Percentiles rank a stretch among this genome's conserved stretches.
These are phyloP conservation scores for Penicillium goetzii DNA, from an alignment of 495 filamentous ascomycete genomes.

Conservation along the genomic window DNA sequence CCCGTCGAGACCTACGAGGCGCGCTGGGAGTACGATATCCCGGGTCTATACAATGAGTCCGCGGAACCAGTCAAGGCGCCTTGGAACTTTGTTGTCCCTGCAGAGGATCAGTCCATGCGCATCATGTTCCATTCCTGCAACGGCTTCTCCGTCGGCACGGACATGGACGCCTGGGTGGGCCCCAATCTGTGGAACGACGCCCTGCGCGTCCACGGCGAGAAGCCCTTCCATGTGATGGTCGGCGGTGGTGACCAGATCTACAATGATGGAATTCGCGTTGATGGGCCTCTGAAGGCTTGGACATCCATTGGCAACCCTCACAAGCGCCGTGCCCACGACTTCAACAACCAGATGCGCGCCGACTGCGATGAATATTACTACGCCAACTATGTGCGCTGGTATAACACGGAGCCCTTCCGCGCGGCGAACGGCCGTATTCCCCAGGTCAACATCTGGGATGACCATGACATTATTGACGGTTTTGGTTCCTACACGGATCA, in stretches of 20 bases:
- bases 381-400: slow-evolving; percentile 89
- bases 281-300: slow-evolving; percentile 79
- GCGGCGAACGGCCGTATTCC: slow-evolving; percentile 84
- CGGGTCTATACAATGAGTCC: slow-evolving; percentile 43
- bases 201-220: slow-evolving; percentile 64
- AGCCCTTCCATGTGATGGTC: slow-evolving; percentile 93
- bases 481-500: slow-evolving; percentile 92
- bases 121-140: slow-evolving; percentile 97
- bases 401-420: slow-evolving; percentile 79
- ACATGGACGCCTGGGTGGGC: slow-evolving; percentile 82
- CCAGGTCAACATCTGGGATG: slow-evolving; percentile 94
- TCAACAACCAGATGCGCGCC: slow-evolving; percentile 70
- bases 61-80: slow-evolving; percentile 44
- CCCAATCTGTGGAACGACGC: slow-evolving; percentile 91
- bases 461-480: slow-evolving; percentile 90
- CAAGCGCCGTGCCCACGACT: slow-evolving; percentile 76
- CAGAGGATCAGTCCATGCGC: slow-evolving; percentile 81
- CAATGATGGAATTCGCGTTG: slow-evolving; percentile 84
- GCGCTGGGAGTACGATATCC: slow-evolving; percentile 54
- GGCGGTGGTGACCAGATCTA: slow-evolving; percentile 97
- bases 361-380: slow-evolving; percentile 90
- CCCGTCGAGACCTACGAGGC: slow-evolving; percentile 49
- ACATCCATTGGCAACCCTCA: slow-evolving; percentile 79
- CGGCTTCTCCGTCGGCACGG: slow-evolving; percentile 91
- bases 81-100: slow-evolving; percentile 74